A percentile compares a stretch with the other conserved stretches of the same genome.
Conservation (phyloP, 2,329 filamentous ascomycete genomes). For the Cladosporium velox region DNA sequence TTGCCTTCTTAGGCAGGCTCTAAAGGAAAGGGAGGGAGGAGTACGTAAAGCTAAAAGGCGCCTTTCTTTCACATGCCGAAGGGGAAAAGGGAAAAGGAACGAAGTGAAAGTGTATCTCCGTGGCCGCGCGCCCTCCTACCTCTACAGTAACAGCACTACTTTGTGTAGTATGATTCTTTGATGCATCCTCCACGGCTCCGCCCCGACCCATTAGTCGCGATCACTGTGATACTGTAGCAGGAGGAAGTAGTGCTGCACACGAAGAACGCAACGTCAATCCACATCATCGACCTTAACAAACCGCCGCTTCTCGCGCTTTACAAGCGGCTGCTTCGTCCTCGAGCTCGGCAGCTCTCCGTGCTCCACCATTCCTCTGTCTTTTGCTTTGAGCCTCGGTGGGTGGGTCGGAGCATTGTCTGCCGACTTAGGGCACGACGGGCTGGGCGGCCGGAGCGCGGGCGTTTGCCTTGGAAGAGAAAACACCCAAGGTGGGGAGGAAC, state of each 20-base stretch:
- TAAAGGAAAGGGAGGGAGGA: not conserved
- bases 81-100: not conserved
- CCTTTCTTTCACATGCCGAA: not conserved
- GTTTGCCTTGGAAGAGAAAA: not conserved
- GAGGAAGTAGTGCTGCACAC: not conserved
- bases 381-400: not conserved
- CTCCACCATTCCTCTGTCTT: not conserved
- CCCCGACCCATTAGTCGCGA: not conserved
- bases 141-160: not conserved
- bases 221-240: not conserved
- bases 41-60: not conserved
- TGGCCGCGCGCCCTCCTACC: not conserved
- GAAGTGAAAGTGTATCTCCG: not conserved
- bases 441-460: not conserved
- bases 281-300: not conserved
- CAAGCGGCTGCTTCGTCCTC: not conserved
- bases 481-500: not conserved
- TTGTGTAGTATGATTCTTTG: too few relatives aligned
- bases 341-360: too few relatives aligned
- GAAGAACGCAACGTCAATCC: not conserved
- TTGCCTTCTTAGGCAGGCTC: not conserved
- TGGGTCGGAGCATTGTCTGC: not conserved
- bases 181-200: not conserved
- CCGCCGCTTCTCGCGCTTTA: not conserved
- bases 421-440: not conserved